phyloP scores from a whole-genome alignment of 1,284 basidiomycete species.

The Amylostereum areolatum region DNA sequence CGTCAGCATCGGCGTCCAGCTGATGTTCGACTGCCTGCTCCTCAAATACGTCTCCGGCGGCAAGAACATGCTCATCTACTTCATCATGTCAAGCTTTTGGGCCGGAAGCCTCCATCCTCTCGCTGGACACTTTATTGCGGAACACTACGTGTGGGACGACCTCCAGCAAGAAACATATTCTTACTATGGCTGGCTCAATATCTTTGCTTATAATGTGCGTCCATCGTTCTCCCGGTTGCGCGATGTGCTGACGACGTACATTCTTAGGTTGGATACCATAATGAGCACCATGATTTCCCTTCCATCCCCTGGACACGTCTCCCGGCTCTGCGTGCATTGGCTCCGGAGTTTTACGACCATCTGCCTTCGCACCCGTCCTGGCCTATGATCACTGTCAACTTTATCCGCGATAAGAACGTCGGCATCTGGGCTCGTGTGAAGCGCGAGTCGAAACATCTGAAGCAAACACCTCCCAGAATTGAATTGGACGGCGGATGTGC shows the following conservation, averaged over 20 bases:
- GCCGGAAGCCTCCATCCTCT: slow-evolving; percentile 94
- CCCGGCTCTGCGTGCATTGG: slow-evolving; percentile 75
- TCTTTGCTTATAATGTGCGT: slow-evolving; percentile 90
- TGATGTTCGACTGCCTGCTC: slow-evolving; percentile 70
- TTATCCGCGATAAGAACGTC: slow-evolving; percentile 85
- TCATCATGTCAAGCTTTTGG: slow-evolving; percentile 87
- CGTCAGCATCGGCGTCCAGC: slow-evolving; percentile 68
- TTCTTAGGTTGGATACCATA: slow-evolving; percentile 88
- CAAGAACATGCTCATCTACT: slow-evolving; percentile 68
- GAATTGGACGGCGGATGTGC: slow-evolving; percentile 15
- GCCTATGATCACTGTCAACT: slow-evolving; percentile 92
- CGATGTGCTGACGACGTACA: neutral
- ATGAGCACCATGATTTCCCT: slow-evolving; percentile 99
- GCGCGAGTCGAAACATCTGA: slow-evolving; percentile 12
- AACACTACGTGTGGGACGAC: slow-evolving; percentile 92
- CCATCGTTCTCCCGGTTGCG: neutral
- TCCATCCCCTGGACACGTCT: slow-evolving; percentile 95
- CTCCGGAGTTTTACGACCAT: slow-evolving; percentile 89
- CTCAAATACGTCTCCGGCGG: slow-evolving; percentile 49
- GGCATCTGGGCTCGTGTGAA: slow-evolving; percentile 42
- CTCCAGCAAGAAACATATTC: slow-evolving; percentile 92
- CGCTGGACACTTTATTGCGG: slow-evolving; percentile 96
- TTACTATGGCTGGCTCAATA: slow-evolving; percentile 92
- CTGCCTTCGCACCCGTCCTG: slow-evolving; percentile 87
- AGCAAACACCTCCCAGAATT: slow-evolving; percentile 1